These are phyloP conservation scores for Fonsecaea multimorphosa DNA, from an alignment of 2,329 filamentous ascomycete genomes.

Conservation along the genomic window DNA sequence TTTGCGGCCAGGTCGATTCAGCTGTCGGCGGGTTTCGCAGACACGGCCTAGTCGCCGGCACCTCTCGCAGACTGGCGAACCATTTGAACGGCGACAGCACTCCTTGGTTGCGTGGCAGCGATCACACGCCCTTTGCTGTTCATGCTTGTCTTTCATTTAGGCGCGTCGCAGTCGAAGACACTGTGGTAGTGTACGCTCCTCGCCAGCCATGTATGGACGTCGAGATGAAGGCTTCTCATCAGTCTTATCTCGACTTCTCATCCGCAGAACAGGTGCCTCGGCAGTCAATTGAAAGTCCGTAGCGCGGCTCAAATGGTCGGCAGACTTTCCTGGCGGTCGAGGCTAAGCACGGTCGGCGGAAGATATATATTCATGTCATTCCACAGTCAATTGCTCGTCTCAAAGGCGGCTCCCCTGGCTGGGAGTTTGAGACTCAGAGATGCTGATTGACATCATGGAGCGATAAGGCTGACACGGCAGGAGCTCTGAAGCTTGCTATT, in stretches of 20 bases:
- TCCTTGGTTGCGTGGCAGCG: not conserved
- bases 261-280: no score
- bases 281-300: no score
- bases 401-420: no score
- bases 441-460: no score
- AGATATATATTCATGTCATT: no score
- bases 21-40: not conserved
- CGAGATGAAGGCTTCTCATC: no score
- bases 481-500: not conserved
- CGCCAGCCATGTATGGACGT: not conserved
- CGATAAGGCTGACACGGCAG: not conserved
- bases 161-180: not conserved
- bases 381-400: no score
- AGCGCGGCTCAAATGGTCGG: no score
- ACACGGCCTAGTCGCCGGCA: not conserved
- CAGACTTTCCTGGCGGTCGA: no score
- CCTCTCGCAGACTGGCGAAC: not conserved
- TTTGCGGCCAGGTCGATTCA: constrained; percentile 1
- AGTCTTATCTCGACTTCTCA: no score
- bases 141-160: not conserved
- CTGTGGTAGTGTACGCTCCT: not conserved
- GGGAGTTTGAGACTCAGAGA: no score
- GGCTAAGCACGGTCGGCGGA: no score
- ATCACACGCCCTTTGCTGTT: not conserved
- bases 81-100: not conserved